Evolutionary conservation across 768 basidiomycete species (phyloP), one percentile per base, ranked within the genome.

Genomic region (Tremella yokohamensis): DNA sequence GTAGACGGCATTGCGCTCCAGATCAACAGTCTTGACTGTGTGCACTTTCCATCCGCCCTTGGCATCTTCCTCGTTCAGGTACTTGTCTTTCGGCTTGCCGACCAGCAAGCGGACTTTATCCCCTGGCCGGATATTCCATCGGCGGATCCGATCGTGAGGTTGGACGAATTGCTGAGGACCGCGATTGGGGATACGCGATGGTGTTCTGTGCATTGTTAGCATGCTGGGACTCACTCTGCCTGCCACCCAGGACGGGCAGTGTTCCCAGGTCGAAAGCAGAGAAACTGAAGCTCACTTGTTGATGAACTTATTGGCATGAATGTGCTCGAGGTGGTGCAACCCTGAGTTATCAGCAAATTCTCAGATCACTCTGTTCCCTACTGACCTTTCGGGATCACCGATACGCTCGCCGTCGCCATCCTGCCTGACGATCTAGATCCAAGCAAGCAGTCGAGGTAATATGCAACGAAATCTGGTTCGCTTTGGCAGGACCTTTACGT

Each of bases 101-200:
- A 70, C 68, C 8, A 61, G 40, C 47, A 75, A 47, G 16, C 74
- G 64, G 45, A 75, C 74, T 58, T 66, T 64, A 58, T 75, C 74
- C 16, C 69, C 72, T n/a, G 65, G 64, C 19, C 65, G 59, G 49
- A 75, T 66, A 50, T 75, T 75, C 71, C 71, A 75, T 60, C 63
- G 61, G 38, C 58, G 54, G 18, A 75, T 61, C 52, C 74, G 57
- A 45, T 45, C 42, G n/a, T 45, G n/a, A 16, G 22, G 42, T 16
- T 45, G 42, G 6, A 45, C 42, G 42, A 45, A 45, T 16, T 45
- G 42, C 22, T 45, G n/a, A 4, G 42, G 42, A 18, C n/a, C 42
- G 22, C 42, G n/a, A 45, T 22, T 22, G n/a, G 42, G 42, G 4
- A 45, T 22, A 18, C 42, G 42, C n/a, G 42, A 22, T 16, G n/a